These are phyloP conservation scores for Cadophora sp. DNA, from an alignment of 2,329 filamentous ascomycete species.

Conservation along the genomic window DNA sequence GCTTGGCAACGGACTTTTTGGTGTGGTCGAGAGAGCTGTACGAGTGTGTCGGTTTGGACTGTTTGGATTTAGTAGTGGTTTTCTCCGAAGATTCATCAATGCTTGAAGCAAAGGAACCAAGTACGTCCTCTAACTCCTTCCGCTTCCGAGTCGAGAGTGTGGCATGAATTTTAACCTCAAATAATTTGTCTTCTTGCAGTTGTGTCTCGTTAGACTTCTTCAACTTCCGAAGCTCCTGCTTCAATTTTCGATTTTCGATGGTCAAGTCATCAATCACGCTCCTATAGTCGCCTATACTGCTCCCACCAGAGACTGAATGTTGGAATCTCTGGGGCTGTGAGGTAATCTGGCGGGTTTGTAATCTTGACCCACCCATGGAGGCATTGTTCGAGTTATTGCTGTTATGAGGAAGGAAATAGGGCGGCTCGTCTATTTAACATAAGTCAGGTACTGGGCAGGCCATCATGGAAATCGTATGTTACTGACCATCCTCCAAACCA, in stretches of 20 bases:
- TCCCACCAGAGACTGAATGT: constrained; percentile 29
- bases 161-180: constrained; percentile 79
- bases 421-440: constrained; percentile 37
- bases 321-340: neutral
- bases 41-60: constrained; percentile 42
- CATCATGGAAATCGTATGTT: neutral
- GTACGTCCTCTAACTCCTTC: constrained; percentile 74
- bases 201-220: constrained; percentile 68
- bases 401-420: constrained; percentile 37
- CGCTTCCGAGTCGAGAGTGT: constrained; percentile 75
- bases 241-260: constrained; percentile 80
- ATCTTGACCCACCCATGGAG: constrained; percentile 6
- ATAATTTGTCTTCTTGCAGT: constrained; percentile 77
- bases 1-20: constrained; percentile 20
- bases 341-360: neutral
- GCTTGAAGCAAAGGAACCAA: constrained; percentile 73
- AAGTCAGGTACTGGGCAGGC: constrained; percentile 13
- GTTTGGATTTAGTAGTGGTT: neutral
- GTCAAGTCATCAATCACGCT: constrained; percentile 90
- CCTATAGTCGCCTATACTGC: constrained; percentile 71
- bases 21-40: constrained; percentile 51
- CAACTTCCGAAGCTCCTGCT: constrained; percentile 74
- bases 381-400: constrained; percentile 28
- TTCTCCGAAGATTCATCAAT: constrained; percentile 57
- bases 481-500: constrained; percentile 39